These are phyloP conservation scores for Cryptococcus depauperatus DNA, from an alignment of 1,284 basidiomycete species.

Conservation along the genomic window DNA sequence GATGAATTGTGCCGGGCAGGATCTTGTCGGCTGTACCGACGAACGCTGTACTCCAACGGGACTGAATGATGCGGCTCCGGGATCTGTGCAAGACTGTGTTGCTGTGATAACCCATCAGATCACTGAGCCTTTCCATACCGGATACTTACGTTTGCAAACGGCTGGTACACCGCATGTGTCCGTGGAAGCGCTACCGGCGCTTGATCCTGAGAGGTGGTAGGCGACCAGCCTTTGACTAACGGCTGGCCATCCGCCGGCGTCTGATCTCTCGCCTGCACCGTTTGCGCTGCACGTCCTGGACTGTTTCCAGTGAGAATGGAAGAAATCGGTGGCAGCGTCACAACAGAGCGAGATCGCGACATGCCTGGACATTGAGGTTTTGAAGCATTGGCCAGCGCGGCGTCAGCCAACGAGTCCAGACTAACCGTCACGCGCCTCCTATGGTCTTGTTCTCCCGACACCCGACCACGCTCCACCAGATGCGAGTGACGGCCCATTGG, in stretches of 20 bases:
- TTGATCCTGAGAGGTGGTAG: background rate
- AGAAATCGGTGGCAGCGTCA: slow-evolving; percentile 9
- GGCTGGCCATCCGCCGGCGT: background rate
- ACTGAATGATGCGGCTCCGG: background rate
- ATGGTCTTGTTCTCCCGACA: background rate
- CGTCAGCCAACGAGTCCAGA: slow-evolving; percentile 9
- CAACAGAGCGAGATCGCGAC: background rate
- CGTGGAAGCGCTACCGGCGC: background rate
- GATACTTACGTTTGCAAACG: slow-evolving; percentile 1
- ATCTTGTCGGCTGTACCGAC: slow-evolving; percentile 3
- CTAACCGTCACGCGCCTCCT: background rate
- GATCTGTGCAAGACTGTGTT: background rate
- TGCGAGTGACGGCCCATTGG: background rate
- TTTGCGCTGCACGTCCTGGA: background rate
- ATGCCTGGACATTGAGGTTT: background rate
- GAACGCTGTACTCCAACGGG: slow-evolving; percentile 5
- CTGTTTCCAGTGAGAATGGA: background rate
- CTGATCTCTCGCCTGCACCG: background rate
- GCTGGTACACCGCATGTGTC: background rate
- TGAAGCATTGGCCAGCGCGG: slow-evolving; percentile 9
- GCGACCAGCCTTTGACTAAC: background rate
- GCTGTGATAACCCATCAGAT: too few species aligned
- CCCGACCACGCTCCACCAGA: background rate
- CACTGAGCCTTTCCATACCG: background rate
- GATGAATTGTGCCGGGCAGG: too few species aligned